phyloP scores from a whole-genome alignment of 768 basidiomycete genomes.

The Kondoa malvinella region DNA sequence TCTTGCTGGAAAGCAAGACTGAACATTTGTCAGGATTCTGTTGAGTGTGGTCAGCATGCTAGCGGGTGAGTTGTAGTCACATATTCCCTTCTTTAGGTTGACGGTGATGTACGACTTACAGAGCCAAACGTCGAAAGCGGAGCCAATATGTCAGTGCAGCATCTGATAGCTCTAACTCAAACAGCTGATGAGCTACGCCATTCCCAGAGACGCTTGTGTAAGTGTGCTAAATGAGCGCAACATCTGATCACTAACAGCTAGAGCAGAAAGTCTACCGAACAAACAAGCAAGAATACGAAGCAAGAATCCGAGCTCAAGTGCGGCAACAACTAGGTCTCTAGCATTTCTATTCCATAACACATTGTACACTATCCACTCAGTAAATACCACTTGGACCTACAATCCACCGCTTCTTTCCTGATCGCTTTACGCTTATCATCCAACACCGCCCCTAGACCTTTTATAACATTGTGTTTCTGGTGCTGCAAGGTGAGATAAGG shows the following conservation, averaged over 20 bases:
- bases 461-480: conserved; percentile 53
- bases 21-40: conserved; percentile 3
- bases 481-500: conserved; percentile 72
- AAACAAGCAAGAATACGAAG: conserved; percentile 71
- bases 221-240: background rate
- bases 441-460: conserved; percentile 53
- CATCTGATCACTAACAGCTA: too few species aligned
- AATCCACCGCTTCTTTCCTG: conserved; percentile 73
- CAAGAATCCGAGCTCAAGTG: conserved; percentile 64
- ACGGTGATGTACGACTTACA: conserved; percentile 26
- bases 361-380: conserved; percentile 8
- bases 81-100: conserved; percentile 6
- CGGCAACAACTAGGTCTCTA: conserved; percentile 56
- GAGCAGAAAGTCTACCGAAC: conserved; percentile 77
- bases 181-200: conserved; percentile 19
- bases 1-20: background rate
- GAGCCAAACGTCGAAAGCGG: conserved; percentile 96
- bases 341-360: background rate
- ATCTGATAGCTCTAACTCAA: background rate
- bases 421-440: conserved; percentile 82
- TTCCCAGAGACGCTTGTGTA: conserved; percentile 22
- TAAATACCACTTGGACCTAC: conserved; percentile 38
- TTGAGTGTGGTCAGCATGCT: conserved; percentile 94
- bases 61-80: conserved; percentile 55
- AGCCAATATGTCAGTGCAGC: conserved; percentile 50